Base-by-base conservation (phyloP, 148 eudicot species). In the Drosera capensis region DNA sequence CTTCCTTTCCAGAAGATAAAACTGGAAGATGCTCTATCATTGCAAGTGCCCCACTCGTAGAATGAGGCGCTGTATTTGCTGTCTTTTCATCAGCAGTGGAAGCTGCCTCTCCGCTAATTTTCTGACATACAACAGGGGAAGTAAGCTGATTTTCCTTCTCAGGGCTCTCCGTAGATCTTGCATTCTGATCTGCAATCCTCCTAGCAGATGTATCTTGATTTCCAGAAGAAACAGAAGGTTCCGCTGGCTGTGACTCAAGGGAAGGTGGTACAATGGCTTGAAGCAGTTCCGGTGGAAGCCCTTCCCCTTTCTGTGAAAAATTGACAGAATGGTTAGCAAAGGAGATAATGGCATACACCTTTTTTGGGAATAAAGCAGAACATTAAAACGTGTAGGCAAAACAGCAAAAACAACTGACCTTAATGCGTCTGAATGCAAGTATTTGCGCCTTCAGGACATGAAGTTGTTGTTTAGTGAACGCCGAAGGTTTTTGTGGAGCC, bases 251-350 rank as follows among this genome's bases (percentile, higher is more conserved):
- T n/a, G 55, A 36, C 43, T 90, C 93, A 31, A 84, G 68, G 43
- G 87, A 80, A 47, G 95, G 95, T 15, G 99, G 95, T 46, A 68
- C 45, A 59, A 90, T 85, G 49, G 93, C 72, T 43, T 77, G 73
- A 49, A 90, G 84, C 50, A 90, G 58, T 62, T 84, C 95, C 62
- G 71, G 84, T 25, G 99, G 99, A 60, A 90, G 79, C 39, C 64
- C 66, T 39, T 90, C 93, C 36, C 96, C 96, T 81, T 90, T 90
- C 95, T 90, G 78, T n/a, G n/a, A n/a, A n/a, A n/a, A n/a, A n/a
- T n/a, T n/a, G n/a, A n/a, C n/a, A n/a, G n/a, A n/a, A n/a, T n/a
- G n/a, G n/a, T n/a, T n/a, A n/a, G n/a, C n/a, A n/a, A n/a, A n/a
- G n/a, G n/a, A n/a, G n/a, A n/a, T n/a, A n/a, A n/a, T n/a, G n/a